Evolutionary conservation across 2,329 filamentous ascomycete genomes (phyloP).

Genomic region (Botrytis fragariae): DNA sequence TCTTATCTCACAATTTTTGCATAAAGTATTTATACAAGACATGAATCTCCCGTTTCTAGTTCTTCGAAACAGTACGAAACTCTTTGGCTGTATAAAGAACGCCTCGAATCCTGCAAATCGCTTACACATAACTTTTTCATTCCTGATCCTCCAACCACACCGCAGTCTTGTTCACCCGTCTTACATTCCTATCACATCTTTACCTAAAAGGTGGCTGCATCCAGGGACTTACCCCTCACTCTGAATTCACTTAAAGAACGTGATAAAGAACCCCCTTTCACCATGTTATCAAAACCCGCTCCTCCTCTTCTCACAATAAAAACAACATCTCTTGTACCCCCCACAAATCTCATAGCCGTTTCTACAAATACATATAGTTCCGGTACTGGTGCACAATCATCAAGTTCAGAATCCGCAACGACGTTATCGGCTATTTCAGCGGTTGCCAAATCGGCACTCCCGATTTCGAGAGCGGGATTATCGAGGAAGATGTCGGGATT

Average conservation of each 20-base stretch:
- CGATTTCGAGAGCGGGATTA: conserved; percentile 17
- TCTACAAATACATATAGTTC: neutral
- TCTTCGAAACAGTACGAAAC: neutral
- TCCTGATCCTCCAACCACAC: conserved; percentile 2
- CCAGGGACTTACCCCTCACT: conserved; percentile 16
- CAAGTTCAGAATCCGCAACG: conserved; percentile 12
- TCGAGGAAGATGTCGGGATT: conserved; percentile 13
- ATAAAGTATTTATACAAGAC: conserved; percentile 4
- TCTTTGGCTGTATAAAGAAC: conserved; percentile 1
- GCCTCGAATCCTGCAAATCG: conserved; percentile 15
- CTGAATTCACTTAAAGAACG: neutral
- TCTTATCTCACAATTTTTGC: conserved; percentile 16
- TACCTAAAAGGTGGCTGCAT: conserved; percentile 1
- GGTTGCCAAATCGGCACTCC: conserved; percentile 17
- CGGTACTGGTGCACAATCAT: neutral
- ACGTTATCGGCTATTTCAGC: conserved; percentile 19
- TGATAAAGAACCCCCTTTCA: conserved; percentile 11
- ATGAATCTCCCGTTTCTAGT: neutral
- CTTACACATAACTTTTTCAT: conserved; percentile 18
- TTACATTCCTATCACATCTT: conserved; percentile 16
- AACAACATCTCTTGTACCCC: neutral
- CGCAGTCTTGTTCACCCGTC: neutral
- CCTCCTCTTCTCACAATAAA: conserved; percentile 14
- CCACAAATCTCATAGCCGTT: conserved; percentile 12
- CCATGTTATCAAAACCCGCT: neutral